These are phyloP conservation scores for Paecilomyces sp. DNA, from an alignment of 2,329 filamentous ascomycete species.

Conservation along the genomic window DNA sequence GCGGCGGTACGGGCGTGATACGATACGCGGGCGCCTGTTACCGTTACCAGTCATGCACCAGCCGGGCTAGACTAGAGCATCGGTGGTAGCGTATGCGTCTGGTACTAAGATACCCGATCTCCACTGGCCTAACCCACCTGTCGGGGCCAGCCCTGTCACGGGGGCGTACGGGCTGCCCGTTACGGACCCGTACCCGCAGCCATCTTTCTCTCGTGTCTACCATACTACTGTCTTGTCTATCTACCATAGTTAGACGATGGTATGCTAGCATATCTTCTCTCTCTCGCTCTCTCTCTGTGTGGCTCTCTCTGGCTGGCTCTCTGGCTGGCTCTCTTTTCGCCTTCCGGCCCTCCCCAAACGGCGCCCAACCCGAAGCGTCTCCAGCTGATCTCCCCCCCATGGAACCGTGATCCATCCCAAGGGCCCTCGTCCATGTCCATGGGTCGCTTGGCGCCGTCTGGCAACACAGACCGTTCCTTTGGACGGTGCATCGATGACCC, in stretches of 20 bases:
- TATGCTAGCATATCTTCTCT: no score
- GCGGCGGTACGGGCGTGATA: not conserved
- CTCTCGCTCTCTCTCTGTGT: not conserved
- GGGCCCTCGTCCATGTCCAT: conserved; percentile 29
- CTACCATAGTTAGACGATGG: no score
- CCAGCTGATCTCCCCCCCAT: conserved; percentile 21
- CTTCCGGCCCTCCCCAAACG: conserved; percentile 2
- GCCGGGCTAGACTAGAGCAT: no score
- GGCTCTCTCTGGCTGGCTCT: not conserved
- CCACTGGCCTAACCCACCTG: not conserved
- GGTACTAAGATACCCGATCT: not conserved
- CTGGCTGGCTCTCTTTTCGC: not conserved
- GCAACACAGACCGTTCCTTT: conserved; percentile 11
- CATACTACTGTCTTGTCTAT: not conserved
- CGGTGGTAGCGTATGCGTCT: no score
- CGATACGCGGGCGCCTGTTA: not conserved
- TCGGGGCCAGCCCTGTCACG: not conserved
- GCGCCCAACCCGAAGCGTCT: conserved; percentile 10
- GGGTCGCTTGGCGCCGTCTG: conserved; percentile 22
- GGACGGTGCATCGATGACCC: conserved; percentile 15
- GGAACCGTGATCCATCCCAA: conserved; percentile 19
- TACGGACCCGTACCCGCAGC: not conserved
- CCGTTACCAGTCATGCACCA: no score
- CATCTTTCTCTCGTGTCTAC: not conserved
- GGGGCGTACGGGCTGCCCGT: not conserved